A percentile compares a stretch with the other conserved stretches of the same genome.
phyloP scores from a whole-genome alignment of 2,329 filamentous ascomycete species.

The Fonsecaea nubica region DNA sequence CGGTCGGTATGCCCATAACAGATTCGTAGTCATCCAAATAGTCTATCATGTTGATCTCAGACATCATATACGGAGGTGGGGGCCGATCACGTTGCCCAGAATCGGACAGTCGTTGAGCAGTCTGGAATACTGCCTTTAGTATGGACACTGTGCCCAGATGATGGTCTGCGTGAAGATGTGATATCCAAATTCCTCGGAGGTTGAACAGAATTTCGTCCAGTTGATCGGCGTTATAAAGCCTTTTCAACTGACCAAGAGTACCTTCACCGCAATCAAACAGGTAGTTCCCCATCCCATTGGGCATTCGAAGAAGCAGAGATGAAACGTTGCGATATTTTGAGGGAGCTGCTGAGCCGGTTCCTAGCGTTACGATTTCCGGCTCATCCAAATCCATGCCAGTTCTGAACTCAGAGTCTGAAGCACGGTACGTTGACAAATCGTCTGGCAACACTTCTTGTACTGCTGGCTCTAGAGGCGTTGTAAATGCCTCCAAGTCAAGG shows the following conservation, averaged over 20 bases:
- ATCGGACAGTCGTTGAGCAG: conserved; percentile 9
- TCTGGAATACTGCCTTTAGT: conserved; percentile 52
- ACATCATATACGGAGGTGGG: conserved; percentile 62
- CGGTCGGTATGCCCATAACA: conserved; percentile 49
- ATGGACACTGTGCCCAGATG: conserved; percentile 84
- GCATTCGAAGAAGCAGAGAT: conserved; percentile 81
- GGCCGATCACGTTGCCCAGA: conserved; percentile 9
- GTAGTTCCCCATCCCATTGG: conserved; percentile 78
- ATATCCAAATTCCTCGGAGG: conserved; percentile 86
- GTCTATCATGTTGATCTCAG: conserved; percentile 71
- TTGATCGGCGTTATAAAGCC: conserved; percentile 71
- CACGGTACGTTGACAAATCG: conserved; percentile 13
- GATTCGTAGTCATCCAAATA: conserved; percentile 81
- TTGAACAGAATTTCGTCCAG: conserved; percentile 75
- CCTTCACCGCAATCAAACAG: conserved; percentile 92
- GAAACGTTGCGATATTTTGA: conserved; percentile 97
- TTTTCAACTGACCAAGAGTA: conserved; percentile 83
- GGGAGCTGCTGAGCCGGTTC: conserved; percentile 87
- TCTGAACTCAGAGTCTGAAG: conserved; percentile 51
- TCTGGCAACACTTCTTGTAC: conserved; percentile 43
- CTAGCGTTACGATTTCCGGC: conserved; percentile 82
- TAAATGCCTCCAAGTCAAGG: conserved; percentile 40
- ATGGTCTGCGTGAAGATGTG: conserved; percentile 94
- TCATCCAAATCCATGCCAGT: conserved; percentile 74
- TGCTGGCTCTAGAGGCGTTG: conserved; percentile 35